Evolutionary conservation across 2,329 filamentous ascomycete genomes (phyloP).

Genomic region (Orbilia ellipsospora): DNA sequence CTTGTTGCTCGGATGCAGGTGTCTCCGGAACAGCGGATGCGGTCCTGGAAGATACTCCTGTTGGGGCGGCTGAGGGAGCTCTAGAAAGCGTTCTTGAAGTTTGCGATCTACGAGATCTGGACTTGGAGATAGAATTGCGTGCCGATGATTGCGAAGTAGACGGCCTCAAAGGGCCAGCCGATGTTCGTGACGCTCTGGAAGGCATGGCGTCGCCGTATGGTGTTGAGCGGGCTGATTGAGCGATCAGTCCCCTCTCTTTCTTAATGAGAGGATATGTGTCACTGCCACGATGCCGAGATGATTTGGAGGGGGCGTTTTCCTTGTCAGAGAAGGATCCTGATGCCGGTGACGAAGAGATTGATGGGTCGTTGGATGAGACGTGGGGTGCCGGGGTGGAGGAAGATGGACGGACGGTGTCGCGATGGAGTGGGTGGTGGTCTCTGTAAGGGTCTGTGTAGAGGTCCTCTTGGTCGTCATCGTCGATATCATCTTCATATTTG

Average conservation of each 20-base stretch:
- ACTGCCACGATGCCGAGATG: slow-evolving; percentile 23
- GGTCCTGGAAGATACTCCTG: slow-evolving; percentile 28
- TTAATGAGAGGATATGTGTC: slow-evolving; percentile 39
- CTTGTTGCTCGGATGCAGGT: slow-evolving; percentile 15
- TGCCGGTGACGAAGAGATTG: slow-evolving; percentile 12
- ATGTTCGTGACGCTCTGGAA: slow-evolving; percentile 12
- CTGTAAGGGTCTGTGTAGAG: slow-evolving; percentile 40
- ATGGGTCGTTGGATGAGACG: slow-evolving; percentile 19
- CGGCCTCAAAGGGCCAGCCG: slow-evolving; percentile 5
- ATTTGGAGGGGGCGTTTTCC: slow-evolving; percentile 40
- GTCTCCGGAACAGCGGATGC: slow-evolving; percentile 34
- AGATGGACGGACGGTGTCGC: neutral
- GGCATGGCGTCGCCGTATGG: slow-evolving; percentile 34
- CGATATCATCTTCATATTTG: slow-evolving; percentile 30
- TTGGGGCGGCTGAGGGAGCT: slow-evolving; percentile 15
- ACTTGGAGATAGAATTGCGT: neutral
- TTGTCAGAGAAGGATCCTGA: slow-evolving; percentile 50
- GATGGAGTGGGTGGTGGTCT: slow-evolving; percentile 1
- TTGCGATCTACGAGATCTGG: slow-evolving; percentile 15
- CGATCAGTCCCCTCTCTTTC: slow-evolving; percentile 42
- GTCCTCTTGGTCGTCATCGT: slow-evolving; percentile 30
- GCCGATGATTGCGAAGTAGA: slow-evolving; percentile 14
- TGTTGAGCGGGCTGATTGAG: slow-evolving; percentile 29
- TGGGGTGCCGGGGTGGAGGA: slow-evolving; percentile 19
- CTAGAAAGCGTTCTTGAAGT: slow-evolving; percentile 12